These are phyloP conservation scores for Mycena filopes DNA, from an alignment of 768 basidiomycete species.

Conservation along the genomic window DNA sequence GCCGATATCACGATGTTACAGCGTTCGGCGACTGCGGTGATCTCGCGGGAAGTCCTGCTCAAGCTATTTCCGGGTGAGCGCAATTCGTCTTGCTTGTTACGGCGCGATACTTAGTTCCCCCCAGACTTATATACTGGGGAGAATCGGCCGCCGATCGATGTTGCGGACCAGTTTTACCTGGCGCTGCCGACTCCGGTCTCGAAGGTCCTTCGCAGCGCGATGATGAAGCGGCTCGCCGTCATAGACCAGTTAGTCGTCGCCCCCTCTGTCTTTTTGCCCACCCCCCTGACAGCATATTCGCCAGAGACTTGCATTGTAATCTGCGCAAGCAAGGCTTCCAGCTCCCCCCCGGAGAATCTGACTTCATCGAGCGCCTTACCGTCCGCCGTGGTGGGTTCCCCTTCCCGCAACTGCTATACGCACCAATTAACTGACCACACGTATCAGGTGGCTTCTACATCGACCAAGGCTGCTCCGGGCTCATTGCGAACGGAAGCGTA, in stretches of 20 bases:
- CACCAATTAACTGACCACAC: too few relatives aligned
- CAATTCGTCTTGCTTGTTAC: too few relatives aligned
- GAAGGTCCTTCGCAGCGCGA: conserved; percentile 4
- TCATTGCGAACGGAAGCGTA: conserved; percentile 3
- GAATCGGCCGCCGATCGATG: not conserved
- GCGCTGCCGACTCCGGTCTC: conserved; percentile 1
- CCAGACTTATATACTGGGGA: conserved; percentile 13
- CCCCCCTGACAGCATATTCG: not conserved
- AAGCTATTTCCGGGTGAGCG: conserved; percentile 11
- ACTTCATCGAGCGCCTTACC: conserved; percentile 9
- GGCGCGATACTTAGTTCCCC: not conserved
- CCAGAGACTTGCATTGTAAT: conserved; percentile 1
- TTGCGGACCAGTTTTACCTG: conserved; percentile 8
- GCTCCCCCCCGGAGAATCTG: conserved; percentile 1
- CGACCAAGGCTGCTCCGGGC: conserved; percentile 9
- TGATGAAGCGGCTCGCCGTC: conserved; percentile 2
- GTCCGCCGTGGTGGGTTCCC: not conserved
- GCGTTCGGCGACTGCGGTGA: conserved; percentile 3
- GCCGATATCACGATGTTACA: conserved; percentile 13
- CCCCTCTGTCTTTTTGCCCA: not conserved
- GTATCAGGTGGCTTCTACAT: conserved; percentile 3
- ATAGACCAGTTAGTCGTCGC: not conserved
- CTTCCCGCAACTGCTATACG: too few relatives aligned
- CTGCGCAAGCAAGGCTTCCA: not conserved
- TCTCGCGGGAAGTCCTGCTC: conserved; percentile 7